These are phyloP conservation scores for Eragrostis tef DNA, from an alignment of 202 grass and related monocot species.

Conservation along the genomic window DNA sequence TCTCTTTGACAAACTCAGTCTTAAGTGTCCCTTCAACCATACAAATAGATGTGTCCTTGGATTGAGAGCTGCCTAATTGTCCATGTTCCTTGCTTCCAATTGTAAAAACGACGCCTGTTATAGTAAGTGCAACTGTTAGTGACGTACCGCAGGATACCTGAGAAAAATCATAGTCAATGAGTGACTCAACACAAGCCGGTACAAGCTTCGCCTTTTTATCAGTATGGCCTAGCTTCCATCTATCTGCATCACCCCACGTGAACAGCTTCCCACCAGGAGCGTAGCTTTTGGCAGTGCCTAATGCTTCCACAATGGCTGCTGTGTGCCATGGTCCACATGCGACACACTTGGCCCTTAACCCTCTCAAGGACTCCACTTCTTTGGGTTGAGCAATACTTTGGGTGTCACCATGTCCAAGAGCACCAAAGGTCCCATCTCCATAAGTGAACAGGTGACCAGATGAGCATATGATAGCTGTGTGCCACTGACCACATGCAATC, in stretches of 20 bases:
- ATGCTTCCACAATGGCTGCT: slow-evolving; percentile 80
- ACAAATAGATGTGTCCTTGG: slow-evolving; percentile 58
- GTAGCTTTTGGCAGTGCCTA: slow-evolving; percentile 71
- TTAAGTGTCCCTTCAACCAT: slow-evolving; percentile 80
- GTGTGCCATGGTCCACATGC: slow-evolving; percentile 97
- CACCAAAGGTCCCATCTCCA: slow-evolving; percentile 90
- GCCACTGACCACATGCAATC: slow-evolving; percentile 92
- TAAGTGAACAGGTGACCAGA: slow-evolving; percentile 79
- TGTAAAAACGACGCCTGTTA: slow-evolving; percentile 86
- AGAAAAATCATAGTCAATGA: slow-evolving; percentile 82
- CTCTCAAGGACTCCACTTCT: slow-evolving; percentile 85
- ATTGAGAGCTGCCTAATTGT: slow-evolving; percentile 62
- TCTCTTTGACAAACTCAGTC: slow-evolving; percentile 90
- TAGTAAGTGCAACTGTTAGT: slow-evolving; percentile 71
- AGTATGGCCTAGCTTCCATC: slow-evolving; percentile 79
- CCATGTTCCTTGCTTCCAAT: slow-evolving; percentile 71
- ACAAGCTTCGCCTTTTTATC: slow-evolving; percentile 68
- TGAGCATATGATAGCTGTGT: slow-evolving; percentile 82
- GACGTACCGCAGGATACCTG: slow-evolving; percentile 79
- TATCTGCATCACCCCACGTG: slow-evolving; percentile 88
- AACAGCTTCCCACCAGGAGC: slow-evolving; percentile 84
- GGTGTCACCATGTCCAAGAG: slow-evolving; percentile 87
- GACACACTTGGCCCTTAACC: slow-evolving; percentile 69
- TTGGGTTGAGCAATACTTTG: slow-evolving; percentile 64
- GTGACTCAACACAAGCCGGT: slow-evolving; percentile 71